Base-by-base conservation (phyloP, 345 rosid genomes). In the Pelargonium nanum region DNA sequence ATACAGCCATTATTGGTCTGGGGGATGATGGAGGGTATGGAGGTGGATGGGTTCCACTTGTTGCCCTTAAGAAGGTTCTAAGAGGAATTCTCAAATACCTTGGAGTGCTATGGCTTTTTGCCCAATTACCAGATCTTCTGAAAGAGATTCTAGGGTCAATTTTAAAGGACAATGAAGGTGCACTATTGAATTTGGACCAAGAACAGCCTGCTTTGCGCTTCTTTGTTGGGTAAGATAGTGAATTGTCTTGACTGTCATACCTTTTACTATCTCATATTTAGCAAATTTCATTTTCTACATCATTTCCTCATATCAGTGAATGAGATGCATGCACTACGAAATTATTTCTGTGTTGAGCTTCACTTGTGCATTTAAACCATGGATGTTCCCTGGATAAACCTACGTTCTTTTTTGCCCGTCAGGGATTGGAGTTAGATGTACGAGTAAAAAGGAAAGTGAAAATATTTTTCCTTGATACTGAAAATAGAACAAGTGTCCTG, bases 1-100 rank as follows among this genome's bases (percentile, higher is more conserved):
- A 89, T 74, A 93, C 97, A 6, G 93, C 99, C 34, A 94, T 90
- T 72, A 90, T 94, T 30, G 97, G 99, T 65, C 90, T 94, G 59
- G 97, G 96, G 59, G 97, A 94, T 61, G 99, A 94, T 85, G 99
- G 99, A 68, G 99, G 97, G 50, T 90, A 94, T 79, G 97, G 96
- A 24, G 99, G 97, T 62, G 99, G 96, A 56, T 94, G 96, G 97
- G 99, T 94, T 74, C 99, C 99, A 56, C 93, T 94, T 80, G 90
- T 94, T 60, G 99, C 96, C 59, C 97, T 94, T 61, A 90, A 94
- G 84, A 94, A 88, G 84, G 99, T 90, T 63, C 68, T 94, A 24
- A 83, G 97, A 53, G 99, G 97, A 61, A 86, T 94, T 68, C 92
- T 94, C 45, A 94, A 94, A 76, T 94, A 86, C 68, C 95, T 94